Conservation (phyloP, 192 early-diverging fungal species). For the Podila epigama region DNA sequence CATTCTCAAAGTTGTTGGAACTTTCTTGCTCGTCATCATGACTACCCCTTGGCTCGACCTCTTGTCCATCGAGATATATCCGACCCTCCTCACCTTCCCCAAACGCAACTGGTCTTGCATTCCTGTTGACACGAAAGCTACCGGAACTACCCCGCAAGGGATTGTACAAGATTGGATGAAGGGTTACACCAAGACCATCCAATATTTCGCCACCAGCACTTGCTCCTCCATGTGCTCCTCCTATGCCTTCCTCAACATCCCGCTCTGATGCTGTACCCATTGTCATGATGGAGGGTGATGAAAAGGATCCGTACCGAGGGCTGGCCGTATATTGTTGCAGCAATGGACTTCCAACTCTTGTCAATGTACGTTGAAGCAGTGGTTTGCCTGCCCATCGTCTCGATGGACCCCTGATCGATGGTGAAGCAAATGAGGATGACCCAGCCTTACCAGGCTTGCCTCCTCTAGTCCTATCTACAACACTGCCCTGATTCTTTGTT, state of each 20-base stretch:
- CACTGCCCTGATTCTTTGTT: not conserved
- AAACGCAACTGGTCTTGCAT: constrained; percentile 14
- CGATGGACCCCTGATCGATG: not conserved
- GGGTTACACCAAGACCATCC: constrained; percentile 16
- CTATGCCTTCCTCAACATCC: constrained; percentile 26
- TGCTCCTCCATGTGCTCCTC: not conserved
- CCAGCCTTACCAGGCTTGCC: too few relatives aligned
- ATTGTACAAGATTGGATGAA: constrained; percentile 40
- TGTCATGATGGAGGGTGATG: constrained; percentile 9
- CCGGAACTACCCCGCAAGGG: constrained; percentile 40
- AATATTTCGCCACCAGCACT: too few relatives aligned
- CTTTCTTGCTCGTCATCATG: not conserved
- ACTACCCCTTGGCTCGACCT: constrained; percentile 3
- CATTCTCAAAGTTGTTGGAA: not conserved
- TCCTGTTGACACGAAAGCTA: constrained; percentile 35
- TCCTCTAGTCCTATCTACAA: not conserved
- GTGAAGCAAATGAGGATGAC: too few relatives aligned
- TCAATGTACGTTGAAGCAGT: constrained; percentile 1
- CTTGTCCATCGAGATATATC: constrained; percentile 22
- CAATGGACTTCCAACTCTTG: constrained; percentile 11
- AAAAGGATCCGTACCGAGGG: constrained; percentile 15
- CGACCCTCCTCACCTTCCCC: constrained; percentile 31
- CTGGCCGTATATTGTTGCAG: constrained; percentile 11
- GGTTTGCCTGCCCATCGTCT: constrained; percentile 8
- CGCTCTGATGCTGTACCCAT: not conserved